Conservation (phyloP, 139 green algal genomes). For the Astrephomene gubernaculifera region DNA sequence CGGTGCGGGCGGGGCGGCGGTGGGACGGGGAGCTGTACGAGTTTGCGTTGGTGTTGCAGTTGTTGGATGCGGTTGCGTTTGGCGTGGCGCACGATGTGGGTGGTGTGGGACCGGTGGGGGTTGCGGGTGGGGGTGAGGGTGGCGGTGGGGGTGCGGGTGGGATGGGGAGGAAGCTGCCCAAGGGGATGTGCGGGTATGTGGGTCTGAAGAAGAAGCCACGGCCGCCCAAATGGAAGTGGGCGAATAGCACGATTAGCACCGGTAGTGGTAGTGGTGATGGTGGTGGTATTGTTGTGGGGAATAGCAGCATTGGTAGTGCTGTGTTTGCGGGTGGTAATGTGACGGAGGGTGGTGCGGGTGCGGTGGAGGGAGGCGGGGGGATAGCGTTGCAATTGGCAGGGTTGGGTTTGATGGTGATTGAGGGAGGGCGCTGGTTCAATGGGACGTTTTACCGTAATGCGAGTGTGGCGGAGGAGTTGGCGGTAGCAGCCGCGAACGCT, state of each 20-base stretch:
- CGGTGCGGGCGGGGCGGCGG: not conserved
- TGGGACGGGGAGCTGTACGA: constrained; percentile 26
- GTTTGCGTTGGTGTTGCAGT: constrained; percentile 33
- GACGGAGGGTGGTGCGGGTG: not conserved
- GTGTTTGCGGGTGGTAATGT: too few species aligned
- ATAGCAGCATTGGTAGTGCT: too few species aligned
- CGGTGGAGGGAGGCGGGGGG: too few species aligned
- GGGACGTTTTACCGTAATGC: constrained; percentile 2
- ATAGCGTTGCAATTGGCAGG: not conserved
- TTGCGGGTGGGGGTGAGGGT: not conserved
- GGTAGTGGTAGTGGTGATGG: too few species aligned
- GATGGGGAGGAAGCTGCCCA: not conserved
- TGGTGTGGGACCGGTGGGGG: not conserved
- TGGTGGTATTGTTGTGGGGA: too few species aligned
- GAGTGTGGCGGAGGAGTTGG: not conserved
- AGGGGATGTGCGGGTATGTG: constrained; percentile 12
- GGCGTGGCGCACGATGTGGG: constrained; percentile 17
- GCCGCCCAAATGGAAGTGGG: too few species aligned
- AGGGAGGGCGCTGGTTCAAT: constrained; percentile 3
- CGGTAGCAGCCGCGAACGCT: not conserved
- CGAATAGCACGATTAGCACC: too few species aligned
- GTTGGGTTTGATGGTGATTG: not conserved
- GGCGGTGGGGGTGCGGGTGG: not conserved
- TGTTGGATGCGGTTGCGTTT: constrained; percentile 37
- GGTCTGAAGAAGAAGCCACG: not conserved